These are phyloP conservation scores for Escovopsis sp. DNA, from an alignment of 2,329 filamentous ascomycete species.

Conservation along the genomic window DNA sequence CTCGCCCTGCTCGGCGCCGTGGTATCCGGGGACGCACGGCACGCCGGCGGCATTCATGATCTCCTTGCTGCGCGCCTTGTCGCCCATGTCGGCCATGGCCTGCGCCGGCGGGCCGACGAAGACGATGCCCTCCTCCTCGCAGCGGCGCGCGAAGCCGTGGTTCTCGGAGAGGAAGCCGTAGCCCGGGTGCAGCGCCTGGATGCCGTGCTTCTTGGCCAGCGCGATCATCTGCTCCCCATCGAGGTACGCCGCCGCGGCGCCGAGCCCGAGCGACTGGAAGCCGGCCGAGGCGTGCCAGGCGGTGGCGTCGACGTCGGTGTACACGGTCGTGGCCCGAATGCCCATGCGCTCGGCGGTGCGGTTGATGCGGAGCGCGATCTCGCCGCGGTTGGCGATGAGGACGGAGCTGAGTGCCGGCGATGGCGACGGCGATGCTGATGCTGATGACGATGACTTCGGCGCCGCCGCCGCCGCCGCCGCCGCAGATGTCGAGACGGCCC, in stretches of 20 bases:
- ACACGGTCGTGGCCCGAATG: constrained; percentile 85
- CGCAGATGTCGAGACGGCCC: constrained; percentile 19
- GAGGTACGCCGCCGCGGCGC: constrained; percentile 72
- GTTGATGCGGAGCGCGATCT: constrained; percentile 89
- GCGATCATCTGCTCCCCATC: constrained; percentile 87
- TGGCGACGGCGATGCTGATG: constrained; percentile 64
- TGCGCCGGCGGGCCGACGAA: constrained; percentile 84
- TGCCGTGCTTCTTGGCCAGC: constrained; percentile 72
- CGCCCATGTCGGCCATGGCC: constrained; percentile 80
- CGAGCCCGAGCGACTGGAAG: constrained; percentile 70
- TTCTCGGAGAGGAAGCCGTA: constrained; percentile 97
- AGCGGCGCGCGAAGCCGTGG: constrained; percentile 73
- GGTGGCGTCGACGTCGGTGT: constrained; percentile 77
- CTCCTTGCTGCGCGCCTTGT: constrained; percentile 85
- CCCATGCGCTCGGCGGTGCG: constrained; percentile 77
- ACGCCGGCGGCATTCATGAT: constrained; percentile 95
- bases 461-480: constrained; percentile 17
- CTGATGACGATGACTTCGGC: constrained; percentile 67
- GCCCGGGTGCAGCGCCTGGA: constrained; percentile 84
- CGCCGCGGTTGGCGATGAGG: constrained; percentile 90
- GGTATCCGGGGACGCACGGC: constrained; percentile 91
- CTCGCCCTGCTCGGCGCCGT: constrained; percentile 67
- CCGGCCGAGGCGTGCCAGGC: constrained; percentile 82
- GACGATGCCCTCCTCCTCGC: constrained; percentile 75
- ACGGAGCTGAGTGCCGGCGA: constrained; percentile 54